A percentile compares a stretch with the other conserved stretches of the same genome.
These are phyloP conservation scores for Lactarius akahatsu DNA, from an alignment of 768 basidiomycete species.

Conservation along the genomic window DNA sequence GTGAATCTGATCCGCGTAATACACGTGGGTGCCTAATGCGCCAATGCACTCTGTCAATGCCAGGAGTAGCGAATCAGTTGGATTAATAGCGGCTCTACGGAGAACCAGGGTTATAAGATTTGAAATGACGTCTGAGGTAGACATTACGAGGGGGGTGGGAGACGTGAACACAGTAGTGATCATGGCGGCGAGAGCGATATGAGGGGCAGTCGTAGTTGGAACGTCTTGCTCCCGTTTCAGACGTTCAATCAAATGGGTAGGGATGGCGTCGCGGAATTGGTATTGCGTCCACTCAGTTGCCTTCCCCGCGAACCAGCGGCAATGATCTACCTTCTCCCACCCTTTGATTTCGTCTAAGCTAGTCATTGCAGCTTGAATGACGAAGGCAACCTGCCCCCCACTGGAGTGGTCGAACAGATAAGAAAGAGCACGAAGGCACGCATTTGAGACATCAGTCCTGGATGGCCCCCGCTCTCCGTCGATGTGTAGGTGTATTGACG, in stretches of 20 bases:
- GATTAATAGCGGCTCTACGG: constrained; percentile 61
- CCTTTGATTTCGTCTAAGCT: constrained; percentile 58
- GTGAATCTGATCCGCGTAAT: constrained; percentile 95
- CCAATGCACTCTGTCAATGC: constrained; percentile 73
- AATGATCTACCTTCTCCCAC: constrained; percentile 71
- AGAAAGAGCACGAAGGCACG: constrained; percentile 68
- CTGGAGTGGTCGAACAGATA: constrained; percentile 74
- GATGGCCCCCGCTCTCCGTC: constrained; percentile 87
- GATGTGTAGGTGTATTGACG: constrained; percentile 84
- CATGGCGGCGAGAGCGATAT: constrained; percentile 70
- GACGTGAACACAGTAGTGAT: constrained; percentile 81
- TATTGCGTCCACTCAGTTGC: constrained; percentile 88
- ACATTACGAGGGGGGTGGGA: constrained; percentile 81
- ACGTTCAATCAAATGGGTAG: constrained; percentile 78
- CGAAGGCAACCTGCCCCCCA: constrained; percentile 65
- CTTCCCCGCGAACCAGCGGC: constrained; percentile 77
- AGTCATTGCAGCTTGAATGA: constrained; percentile 72
- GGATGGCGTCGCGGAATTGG: constrained; percentile 89
- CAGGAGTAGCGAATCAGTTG: constrained; percentile 63
- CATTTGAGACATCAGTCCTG: constrained; percentile 67
- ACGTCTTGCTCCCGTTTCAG: constrained; percentile 63
- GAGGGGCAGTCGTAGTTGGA: constrained; percentile 47
- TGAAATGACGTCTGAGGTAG: constrained; percentile 84
- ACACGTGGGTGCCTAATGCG: constrained; percentile 86
- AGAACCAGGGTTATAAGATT: constrained; percentile 73